phyloP scores from a whole-genome alignment of 148 eudicot species.

The Heliosperma pusillum region DNA sequence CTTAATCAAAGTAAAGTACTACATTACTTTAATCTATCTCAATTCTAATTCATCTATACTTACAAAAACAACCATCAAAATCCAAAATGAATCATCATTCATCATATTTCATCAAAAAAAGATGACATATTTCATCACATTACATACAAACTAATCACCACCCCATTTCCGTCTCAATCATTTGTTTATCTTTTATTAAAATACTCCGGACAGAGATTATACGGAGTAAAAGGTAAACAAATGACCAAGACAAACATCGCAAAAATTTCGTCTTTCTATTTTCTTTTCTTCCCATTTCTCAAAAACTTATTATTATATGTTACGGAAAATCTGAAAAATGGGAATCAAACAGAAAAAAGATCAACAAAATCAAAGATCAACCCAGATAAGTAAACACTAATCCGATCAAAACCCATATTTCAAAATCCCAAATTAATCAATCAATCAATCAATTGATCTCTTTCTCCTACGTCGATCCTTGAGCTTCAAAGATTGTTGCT shows the following conservation, averaged over 20 bases:
- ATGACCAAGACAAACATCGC: too few relatives aligned
- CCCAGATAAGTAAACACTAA: conserved; percentile 1
- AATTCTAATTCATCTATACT: neutral
- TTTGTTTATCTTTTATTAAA: too few relatives aligned
- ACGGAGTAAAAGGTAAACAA: too few relatives aligned
- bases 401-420: neutral
- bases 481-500: conserved; percentile 21
- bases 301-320: too few relatives aligned
- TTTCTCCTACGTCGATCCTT: neutral
- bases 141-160: too few relatives aligned
- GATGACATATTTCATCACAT: neutral
- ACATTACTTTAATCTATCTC: neutral
- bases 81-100: neutral
- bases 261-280: too few relatives aligned
- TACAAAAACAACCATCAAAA: neutral
- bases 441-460: conserved; percentile 6
- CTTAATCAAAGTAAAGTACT: neutral
- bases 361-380: neutral
- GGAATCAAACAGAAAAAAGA: neutral
- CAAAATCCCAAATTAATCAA: neutral
- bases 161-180: neutral
- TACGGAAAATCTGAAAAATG: too few relatives aligned
- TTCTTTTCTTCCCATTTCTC: too few relatives aligned
- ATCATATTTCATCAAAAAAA: neutral
- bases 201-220: too few relatives aligned